Base-by-base conservation (phyloP, 371 early-diverging fungal genomes). In the Batkoa obscura region DNA sequence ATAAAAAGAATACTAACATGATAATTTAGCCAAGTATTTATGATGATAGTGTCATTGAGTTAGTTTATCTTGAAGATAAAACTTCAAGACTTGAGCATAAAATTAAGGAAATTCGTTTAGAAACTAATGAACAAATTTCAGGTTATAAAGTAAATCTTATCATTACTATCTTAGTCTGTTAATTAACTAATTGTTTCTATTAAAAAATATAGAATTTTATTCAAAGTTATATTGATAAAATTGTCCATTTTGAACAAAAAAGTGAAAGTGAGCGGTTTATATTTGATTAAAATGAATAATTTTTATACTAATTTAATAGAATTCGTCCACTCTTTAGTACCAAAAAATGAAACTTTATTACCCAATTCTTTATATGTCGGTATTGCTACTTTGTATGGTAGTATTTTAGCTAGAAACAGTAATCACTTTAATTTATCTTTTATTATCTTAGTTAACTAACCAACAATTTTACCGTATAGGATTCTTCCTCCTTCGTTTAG, bases 341-440 rank as follows among this genome's bases (percentile, higher is more conserved):
- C 68, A 10, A 66, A 67, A 55, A 65, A 70, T 42, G 74, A 74
- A 60, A 67, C 68, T 5, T 56, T 72, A 30, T 62, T 69, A 35
- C 74, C 74, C 39, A 70, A 70, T 55, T 57, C 60, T 38, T 49
- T 74, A 6, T 74, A 70, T 61, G 68, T 72, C 43, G 74, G 74
- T 62, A 71, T 74, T 33, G 72, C 69, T 49, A 71, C 67, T 10
- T 65, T 74, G 59, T 70, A 69, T 13, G 72, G 72, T 58, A 70
- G 69, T 33, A 70, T 74, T 45, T 63, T 74, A 65, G 69, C 72
- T 43, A 70, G 72, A 47, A 70, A 66, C 51, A 63, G 71, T 62
- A 62, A 53, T 58, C 57, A 33, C 23, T n/a, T n/a, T 1, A 34
- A 13, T 49, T 70, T 68, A 59, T 59, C 64, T 42, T 66, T 68